Evolutionary conservation across 139 green algal species (phyloP).

Genomic region (Chlorella sp.): DNA sequence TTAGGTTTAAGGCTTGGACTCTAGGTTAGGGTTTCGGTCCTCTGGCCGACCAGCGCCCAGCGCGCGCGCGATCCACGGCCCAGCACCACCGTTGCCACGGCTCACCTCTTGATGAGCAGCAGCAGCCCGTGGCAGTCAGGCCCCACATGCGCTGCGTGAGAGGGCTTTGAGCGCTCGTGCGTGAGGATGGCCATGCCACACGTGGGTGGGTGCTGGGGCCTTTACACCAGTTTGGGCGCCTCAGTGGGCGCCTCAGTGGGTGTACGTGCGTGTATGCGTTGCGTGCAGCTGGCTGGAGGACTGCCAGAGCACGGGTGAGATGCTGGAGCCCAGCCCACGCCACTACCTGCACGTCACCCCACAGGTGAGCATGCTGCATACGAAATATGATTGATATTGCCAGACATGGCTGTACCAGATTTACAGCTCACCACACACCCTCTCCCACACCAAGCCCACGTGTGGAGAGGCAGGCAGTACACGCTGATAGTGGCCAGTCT

Average conservation of each 20-base stretch:
- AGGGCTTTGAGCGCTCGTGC: neutral
- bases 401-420: neutral
- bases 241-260: neutral
- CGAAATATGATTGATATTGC: no score
- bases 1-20: no score
- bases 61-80: neutral
- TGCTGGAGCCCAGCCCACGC: neutral
- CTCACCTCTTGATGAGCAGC: no score
- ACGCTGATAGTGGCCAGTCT: no score
- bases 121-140: neutral
- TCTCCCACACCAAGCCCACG: no score
- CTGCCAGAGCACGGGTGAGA: neutral
- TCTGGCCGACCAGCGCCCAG: neutral
- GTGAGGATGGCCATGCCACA: no score
- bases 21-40: no score
- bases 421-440: neutral
- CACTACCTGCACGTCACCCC: neutral
- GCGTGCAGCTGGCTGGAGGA: neutral
- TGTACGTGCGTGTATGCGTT: neutral
- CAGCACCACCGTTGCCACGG: no score
- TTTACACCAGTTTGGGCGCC: no score
- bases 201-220: no score
- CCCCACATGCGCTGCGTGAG: neutral
- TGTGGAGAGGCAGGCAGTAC: no score
- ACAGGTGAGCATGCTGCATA: neutral